Conservation (phyloP, 164 flowering plant species). For the Liriodendron chinense region DNA sequence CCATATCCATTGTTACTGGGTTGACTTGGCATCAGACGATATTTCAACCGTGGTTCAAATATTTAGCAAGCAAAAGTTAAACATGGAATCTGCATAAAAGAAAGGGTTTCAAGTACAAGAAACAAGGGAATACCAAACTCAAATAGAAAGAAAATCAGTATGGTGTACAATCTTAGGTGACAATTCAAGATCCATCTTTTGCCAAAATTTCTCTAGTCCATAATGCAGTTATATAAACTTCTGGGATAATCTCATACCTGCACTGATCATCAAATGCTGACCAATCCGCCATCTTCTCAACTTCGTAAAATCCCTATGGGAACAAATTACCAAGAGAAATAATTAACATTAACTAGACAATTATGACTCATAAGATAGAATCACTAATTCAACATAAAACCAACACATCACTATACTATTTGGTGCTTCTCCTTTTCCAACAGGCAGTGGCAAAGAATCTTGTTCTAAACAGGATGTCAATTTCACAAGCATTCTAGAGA, state of each 20-base stretch:
- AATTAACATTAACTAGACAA: no score
- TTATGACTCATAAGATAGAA: no score
- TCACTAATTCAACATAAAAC: no score
- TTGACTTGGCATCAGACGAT: background rate
- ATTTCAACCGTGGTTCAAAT: background rate
- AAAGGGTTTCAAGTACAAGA: background rate
- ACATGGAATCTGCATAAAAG: background rate
- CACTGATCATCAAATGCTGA: conserved; percentile 61
- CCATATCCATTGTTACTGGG: background rate
- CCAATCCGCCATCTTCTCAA: conserved; percentile 74
- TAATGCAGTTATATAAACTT: background rate
- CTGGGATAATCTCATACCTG: conserved; percentile 42
- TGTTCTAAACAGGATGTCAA: no score
- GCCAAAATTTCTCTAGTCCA: background rate
- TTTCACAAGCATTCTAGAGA: no score
- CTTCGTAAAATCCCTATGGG: conserved; percentile 52
- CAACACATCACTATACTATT: no score
- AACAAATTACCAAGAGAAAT: background rate
- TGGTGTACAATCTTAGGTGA: background rate
- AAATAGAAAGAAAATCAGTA: background rate
- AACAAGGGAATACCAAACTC: background rate
- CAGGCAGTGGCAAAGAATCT: no score
- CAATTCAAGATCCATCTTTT: background rate
- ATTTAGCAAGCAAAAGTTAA: background rate
- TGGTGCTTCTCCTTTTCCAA: no score